Percentiles rank a stretch among this genome's conserved stretches.
Evolutionary conservation across 2,329 filamentous ascomycete species (phyloP).

Genomic region (Boeremia lycopersici): DNA sequence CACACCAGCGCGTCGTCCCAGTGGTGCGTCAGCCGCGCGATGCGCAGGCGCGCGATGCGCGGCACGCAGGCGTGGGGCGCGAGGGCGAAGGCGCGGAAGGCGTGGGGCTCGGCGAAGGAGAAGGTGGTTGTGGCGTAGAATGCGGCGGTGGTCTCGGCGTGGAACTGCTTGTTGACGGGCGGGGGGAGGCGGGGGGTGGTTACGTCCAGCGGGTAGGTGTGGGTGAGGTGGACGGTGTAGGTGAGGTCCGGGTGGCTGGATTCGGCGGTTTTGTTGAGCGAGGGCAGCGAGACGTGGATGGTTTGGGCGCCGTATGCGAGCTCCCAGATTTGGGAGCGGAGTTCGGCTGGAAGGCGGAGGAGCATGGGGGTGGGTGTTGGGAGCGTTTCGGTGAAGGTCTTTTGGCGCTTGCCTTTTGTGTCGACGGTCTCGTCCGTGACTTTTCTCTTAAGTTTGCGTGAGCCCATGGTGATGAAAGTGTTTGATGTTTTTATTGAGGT

Average conservation of each 20-base stretch:
- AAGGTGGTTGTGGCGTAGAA: not conserved
- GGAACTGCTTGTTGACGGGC: not conserved
- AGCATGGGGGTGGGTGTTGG: not conserved
- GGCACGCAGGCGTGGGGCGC: not conserved
- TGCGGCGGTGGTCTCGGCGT: not conserved
- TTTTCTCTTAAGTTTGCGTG: not conserved
- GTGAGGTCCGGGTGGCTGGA: not conserved
- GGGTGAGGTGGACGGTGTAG: not conserved
- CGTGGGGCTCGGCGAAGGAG: not conserved
- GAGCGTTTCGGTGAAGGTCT: not conserved
- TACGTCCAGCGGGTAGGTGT: not conserved
- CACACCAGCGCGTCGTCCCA: not conserved
- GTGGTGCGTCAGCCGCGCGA: not conserved
- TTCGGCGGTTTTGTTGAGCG: not conserved
- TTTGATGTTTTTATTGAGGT: not conserved
- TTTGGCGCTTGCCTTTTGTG: not conserved
- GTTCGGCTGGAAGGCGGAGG: constrained; percentile 2
- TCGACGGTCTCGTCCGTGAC: not conserved
- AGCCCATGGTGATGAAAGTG: not conserved
- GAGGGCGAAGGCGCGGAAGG: constrained; percentile 4
- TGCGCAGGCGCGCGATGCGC: not conserved
- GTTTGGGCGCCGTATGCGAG: not conserved
- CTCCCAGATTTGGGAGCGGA: not conserved
- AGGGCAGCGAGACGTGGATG: not conserved
- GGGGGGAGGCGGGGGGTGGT: not conserved